phyloP scores from a whole-genome alignment of 331 rosid species.

The Stylosanthes scabra region DNA sequence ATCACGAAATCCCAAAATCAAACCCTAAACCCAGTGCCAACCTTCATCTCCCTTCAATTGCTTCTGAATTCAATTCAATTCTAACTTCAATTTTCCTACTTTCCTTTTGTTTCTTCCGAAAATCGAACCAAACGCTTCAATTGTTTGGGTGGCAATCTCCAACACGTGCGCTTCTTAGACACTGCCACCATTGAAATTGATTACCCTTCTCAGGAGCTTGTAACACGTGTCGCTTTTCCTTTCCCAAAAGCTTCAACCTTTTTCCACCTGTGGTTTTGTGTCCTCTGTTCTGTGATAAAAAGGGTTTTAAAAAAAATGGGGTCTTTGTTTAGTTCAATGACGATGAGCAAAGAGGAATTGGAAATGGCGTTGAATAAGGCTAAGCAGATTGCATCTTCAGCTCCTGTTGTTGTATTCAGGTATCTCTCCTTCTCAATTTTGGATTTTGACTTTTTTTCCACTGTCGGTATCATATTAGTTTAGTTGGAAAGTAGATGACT shows the following conservation, averaged over 20 bases:
- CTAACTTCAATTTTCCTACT: constrained; percentile 4
- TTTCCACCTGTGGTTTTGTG: background rate
- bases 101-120: background rate
- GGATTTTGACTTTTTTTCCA: no score
- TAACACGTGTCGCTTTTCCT: constrained; percentile 39
- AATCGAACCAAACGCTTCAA: constrained; percentile 23
- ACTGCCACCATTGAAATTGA: constrained; percentile 21
- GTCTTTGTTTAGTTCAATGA: constrained; percentile 48
- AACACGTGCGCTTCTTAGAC: constrained; percentile 16
- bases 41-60: background rate
- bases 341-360: constrained; percentile 48
- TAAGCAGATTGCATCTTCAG: constrained; percentile 58
- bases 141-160: constrained; percentile 8
- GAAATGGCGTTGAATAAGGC: constrained; percentile 69
- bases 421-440: background rate
- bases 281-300: background rate
- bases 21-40: constrained; percentile 1
- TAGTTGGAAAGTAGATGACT: no score
- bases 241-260: background rate
- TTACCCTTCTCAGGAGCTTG: constrained; percentile 9
- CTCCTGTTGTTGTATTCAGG: constrained; percentile 82
- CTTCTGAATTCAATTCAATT: background rate
- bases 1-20: background rate
- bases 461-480: no score
- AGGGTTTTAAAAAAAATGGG: constrained; percentile 58